A percentile compares a stretch with the other conserved stretches of the same genome.
Conservation (phyloP, 352 stramenopile genomes). For the Globisporangium sylvaticum region DNA sequence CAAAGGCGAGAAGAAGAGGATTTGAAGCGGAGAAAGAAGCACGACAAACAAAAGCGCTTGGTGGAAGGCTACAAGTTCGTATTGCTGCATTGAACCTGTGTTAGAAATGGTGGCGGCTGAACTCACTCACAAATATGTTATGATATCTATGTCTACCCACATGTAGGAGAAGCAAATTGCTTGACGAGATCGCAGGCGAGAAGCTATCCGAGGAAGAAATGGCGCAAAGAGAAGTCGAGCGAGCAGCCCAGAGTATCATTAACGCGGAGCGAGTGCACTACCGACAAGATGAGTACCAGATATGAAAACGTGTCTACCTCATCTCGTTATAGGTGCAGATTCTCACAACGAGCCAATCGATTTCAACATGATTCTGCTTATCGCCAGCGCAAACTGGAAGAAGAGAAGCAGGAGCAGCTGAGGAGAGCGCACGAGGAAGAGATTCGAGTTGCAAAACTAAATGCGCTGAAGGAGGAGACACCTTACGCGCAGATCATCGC, state of each 20-base stretch:
- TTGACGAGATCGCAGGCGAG: constrained; percentile 45
- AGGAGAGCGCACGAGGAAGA: constrained; percentile 26
- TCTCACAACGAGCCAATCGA: not conserved
- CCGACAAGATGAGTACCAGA: constrained; percentile 51
- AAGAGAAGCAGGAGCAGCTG: constrained; percentile 31
- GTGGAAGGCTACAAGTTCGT: constrained; percentile 60
- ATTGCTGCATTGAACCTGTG: not conserved
- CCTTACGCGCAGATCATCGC: constrained; percentile 66
- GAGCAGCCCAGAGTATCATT: constrained; percentile 25
- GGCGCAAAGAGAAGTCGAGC: constrained; percentile 30
- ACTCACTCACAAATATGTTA: not conserved
- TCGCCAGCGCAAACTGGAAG: constrained; percentile 52
- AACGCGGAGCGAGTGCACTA: constrained; percentile 71
- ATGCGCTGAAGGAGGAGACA: constrained; percentile 59
- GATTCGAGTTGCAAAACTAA: constrained; percentile 38
- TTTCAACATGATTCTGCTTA: not conserved
- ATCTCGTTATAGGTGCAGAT: no score
- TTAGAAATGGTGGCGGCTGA: not conserved
- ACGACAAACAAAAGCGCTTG: constrained; percentile 41
- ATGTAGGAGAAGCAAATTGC: constrained; percentile 30
- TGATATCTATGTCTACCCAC: not conserved
- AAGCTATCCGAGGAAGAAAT: constrained; percentile 31
- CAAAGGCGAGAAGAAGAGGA: constrained; percentile 43
- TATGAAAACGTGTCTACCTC: no score
- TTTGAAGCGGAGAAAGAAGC: constrained; percentile 33